Percentiles rank a stretch among this genome's conserved stretches.
Evolutionary conservation across 2,329 filamentous ascomycete genomes (phyloP).

Genomic region (Lasiodiplodia gonubiensis): DNA sequence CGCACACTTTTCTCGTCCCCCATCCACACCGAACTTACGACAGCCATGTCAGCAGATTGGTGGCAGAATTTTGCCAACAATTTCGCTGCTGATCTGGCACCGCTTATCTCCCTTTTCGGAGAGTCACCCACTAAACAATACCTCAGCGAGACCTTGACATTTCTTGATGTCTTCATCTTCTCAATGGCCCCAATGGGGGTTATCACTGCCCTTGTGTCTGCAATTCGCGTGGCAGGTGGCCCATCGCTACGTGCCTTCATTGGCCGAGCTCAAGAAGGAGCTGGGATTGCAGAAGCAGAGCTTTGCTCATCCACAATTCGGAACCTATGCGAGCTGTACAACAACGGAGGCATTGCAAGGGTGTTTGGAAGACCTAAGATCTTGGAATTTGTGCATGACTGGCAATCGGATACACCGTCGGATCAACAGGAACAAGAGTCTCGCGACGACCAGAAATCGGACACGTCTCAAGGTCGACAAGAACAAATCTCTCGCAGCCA

Average conservation of each 20-base stretch:
- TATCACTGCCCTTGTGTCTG: conserved; percentile 43
- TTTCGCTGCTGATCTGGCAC: conserved; percentile 16
- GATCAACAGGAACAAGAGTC: not conserved
- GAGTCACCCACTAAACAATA: conserved; percentile 40
- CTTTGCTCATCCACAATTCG: conserved; percentile 47
- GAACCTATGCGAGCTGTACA: conserved; percentile 50
- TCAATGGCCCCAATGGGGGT: conserved; percentile 47
- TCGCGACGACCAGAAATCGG: not conserved
- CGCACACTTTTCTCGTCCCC: no score
- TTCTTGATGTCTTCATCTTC: conserved; percentile 40
- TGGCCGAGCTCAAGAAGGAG: conserved; percentile 46
- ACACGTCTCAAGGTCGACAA: no score
- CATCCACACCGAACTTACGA: no score
- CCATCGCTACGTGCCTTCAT: conserved; percentile 44
- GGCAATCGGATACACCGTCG: no score
- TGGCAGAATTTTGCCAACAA: conserved; percentile 30
- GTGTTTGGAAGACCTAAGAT: conserved; percentile 44
- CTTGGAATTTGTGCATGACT: conserved; percentile 40
- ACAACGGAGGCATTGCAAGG: conserved; percentile 41
- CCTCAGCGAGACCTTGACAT: conserved; percentile 33
- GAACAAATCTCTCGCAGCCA: no score
- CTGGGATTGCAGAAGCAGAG: conserved; percentile 43
- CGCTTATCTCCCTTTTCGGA: conserved; percentile 34
- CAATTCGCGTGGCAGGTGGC: conserved; percentile 36
- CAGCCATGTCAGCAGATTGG: conserved; percentile 2